Evolutionary conservation across 1,139 yeast species (phyloP), one percentile per base, ranked within the genome.

Genomic region (Protomyces arabidopsidicola): DNA sequence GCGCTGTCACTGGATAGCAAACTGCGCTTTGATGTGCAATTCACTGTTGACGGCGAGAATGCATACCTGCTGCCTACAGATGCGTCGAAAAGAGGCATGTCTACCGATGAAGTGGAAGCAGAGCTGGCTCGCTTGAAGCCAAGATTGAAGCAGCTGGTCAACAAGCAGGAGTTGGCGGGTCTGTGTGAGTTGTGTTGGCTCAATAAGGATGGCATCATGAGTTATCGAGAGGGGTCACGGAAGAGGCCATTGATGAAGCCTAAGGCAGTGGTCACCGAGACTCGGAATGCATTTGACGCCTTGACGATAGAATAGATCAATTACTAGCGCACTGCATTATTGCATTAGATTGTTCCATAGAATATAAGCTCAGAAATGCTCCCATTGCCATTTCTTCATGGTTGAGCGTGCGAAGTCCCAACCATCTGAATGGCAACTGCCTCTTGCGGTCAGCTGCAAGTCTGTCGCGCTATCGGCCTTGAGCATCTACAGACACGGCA

Each of bases 181-280:
- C n/a, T 18, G 6, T 64, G 51, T 14, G 69, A 67, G 52, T 27
- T 67, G 35, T 67, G 69, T 57, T 67, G 69, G 69, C 38, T 67
- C 24, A 53, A 64, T 20, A 65, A 65, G 27, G 66, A 64, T 22
- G 67, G 68, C 45, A 54, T 53, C 34, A 63, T 67, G 51, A 56
- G 67, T 9, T 67, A 67, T 53, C 63, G 65, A n/a, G 69, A 67
- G 48, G 48, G 48, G 48, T 54, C 59, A 22, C 22, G 50, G 14
- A 57, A 58, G 24, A 51, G 18, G 12, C 34, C 20, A 2, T 24
- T 38, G n/a, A 12, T 34, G 22, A 27, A 22, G 6, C 36, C 38
- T 27, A 22, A 14, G 5, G 42, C 22, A 10, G n/a, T 20, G 14
- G 38, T 38, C 12, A 39, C 55, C 4, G 52, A 57, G 38, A 39